Evolutionary conservation across 163 green algal genomes (phyloP).

Genomic region (Scenedesmus sp.): DNA sequence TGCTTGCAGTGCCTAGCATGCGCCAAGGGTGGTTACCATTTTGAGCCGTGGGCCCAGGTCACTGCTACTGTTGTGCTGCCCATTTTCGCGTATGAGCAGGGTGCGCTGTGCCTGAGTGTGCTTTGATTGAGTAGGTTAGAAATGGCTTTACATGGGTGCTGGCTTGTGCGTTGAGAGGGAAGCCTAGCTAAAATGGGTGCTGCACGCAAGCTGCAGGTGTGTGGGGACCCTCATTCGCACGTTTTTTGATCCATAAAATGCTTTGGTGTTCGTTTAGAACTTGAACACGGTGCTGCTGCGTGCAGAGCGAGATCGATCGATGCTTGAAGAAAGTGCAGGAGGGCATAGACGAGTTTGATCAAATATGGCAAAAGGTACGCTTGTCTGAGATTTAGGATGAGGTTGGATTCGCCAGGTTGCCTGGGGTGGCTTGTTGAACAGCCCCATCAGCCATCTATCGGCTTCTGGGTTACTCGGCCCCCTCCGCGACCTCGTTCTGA

Average conservation of each 20-base stretch:
- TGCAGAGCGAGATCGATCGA: slow-evolving; percentile 91
- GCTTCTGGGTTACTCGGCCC: neutral
- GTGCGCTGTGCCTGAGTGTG: neutral
- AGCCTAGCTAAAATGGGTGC: slow-evolving; percentile 72
- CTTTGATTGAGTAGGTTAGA: neutral
- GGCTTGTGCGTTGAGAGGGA: slow-evolving; percentile 3
- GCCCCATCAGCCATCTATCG: neutral
- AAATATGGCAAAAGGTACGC: slow-evolving; percentile 93
- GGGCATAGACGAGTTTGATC: slow-evolving; percentile 95
- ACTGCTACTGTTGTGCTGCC: neutral
- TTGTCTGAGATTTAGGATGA: neutral
- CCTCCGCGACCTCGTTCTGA: neutral
- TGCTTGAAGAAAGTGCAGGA: slow-evolving; percentile 97
- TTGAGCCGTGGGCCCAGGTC: neutral
- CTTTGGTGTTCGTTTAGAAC: neutral
- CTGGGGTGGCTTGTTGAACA: neutral
- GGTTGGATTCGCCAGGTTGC: neutral
- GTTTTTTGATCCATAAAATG: too few relatives aligned
- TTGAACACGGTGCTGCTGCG: neutral
- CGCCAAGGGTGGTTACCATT: neutral
- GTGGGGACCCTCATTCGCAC: neutral
- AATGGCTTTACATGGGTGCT: neutral
- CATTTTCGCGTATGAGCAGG: neutral
- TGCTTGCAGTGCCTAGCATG: neutral
- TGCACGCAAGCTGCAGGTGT: slow-evolving; percentile 85